phyloP scores from a whole-genome alignment of 306 rosid genomes.

The Vicia sativa region DNA sequence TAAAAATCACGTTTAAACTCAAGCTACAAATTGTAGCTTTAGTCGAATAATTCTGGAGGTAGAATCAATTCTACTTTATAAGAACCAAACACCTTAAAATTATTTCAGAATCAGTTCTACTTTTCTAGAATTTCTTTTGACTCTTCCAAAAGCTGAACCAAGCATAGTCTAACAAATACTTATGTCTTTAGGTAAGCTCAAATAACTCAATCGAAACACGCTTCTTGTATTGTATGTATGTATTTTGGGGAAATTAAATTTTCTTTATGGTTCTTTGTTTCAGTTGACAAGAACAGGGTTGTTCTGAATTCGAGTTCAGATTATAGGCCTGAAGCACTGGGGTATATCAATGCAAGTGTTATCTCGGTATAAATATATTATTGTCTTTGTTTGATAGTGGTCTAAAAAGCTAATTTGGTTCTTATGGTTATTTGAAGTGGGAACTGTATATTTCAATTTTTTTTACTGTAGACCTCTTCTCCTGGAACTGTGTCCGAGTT shows the following conservation, averaged over 20 bases:
- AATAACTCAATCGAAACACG: neutral
- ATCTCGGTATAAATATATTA: slow-evolving; percentile 49
- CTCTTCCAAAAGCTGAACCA: too few species aligned
- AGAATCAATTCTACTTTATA: too few species aligned
- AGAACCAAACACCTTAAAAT: too few species aligned
- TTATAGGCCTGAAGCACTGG: slow-evolving; percentile 79
- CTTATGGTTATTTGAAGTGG: too few species aligned
- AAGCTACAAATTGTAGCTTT: too few species aligned
- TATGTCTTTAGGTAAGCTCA: neutral
- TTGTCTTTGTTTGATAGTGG: slow-evolving; percentile 17
- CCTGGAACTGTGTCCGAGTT: slow-evolving; percentile 64
- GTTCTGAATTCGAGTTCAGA: slow-evolving; percentile 72
- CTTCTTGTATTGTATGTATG: neutral
- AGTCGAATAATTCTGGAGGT: too few species aligned
- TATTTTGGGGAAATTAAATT: slow-evolving; percentile 15
- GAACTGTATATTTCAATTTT: slow-evolving; percentile 19
- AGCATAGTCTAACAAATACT: neutral
- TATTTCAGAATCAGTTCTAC: too few species aligned
- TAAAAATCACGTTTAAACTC: too few species aligned
- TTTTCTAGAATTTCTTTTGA: too few species aligned
- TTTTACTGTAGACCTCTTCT: slow-evolving; percentile 53
- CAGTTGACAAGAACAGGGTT: slow-evolving; percentile 78
- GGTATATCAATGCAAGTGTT: slow-evolving; percentile 93
- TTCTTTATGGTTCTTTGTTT: slow-evolving; percentile 26
- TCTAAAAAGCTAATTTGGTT: neutral